Base-by-base conservation (phyloP, 495 filamentous ascomycete genomes). In the Darksidea phi region DNA sequence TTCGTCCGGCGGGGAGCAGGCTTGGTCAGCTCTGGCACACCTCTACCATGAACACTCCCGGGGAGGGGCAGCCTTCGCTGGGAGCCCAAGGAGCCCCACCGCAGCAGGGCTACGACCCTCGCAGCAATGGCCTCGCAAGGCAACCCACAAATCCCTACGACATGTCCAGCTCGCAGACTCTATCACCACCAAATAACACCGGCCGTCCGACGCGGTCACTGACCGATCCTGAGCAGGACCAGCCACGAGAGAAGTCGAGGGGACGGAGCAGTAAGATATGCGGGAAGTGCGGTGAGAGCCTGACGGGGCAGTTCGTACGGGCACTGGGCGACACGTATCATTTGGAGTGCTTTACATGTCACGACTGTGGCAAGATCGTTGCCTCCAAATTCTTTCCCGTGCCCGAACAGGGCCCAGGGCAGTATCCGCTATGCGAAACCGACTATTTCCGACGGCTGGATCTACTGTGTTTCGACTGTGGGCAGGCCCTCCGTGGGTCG, bases 331-430 rank as follows among this genome's bases (percentile, higher is more conserved):
- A 88, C 28, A 97, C 93, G 49, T 99, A 88, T 71, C 94, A 99
- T 80, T 76, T 99, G 53, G 94, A 99, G 68, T 99, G 94, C 79
- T 99, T 99, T 73, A 94, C 87, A 73, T 99, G 94, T 75, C 83
- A 90, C 74, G 95, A 99, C 72, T 99, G 95, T 64, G 90, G 88
- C 46, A 85, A 95, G 74, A 92, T 96, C 55, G 95, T 99, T 25
- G 94, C 95, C 17, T 96, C 92, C 24, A 97, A 97, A 70, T 99
- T 97, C 79, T 99, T 99, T 73, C 94, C 95, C 2, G 86, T 95
- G 2, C 91, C 96, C 64, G 90, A 95, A 45, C 89, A 95, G 55
- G 84, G 89, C 59, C 88, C 87, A 8, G 86, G 80, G 25, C 95
- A 96, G 73, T 97, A 96, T 72, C 95, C 94, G 0, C 82, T 99